Evolutionary conservation across 768 basidiomycete species (phyloP).

Genomic region (Kondoa malvinella): DNA sequence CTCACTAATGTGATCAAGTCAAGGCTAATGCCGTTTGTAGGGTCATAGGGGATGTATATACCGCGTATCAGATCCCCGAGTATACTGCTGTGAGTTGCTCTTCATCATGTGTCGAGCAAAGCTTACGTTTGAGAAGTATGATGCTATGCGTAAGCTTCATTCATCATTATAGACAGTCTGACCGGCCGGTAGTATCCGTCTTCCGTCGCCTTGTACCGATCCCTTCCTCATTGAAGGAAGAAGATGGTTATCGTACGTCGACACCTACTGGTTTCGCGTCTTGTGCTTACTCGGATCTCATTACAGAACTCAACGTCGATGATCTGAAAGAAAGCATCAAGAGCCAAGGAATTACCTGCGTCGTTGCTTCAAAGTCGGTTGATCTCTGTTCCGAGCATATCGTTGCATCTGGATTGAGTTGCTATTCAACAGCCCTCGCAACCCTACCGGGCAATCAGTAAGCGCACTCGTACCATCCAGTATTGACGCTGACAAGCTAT

Average conservation of each 20-base stretch:
- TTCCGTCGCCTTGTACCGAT: conserved; percentile 23
- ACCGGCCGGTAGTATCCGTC: conserved; percentile 9
- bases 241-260: conserved; percentile 49
- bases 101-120: not conserved
- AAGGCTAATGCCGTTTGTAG: too few relatives aligned
- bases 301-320: conserved; percentile 52
- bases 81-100: conserved; percentile 51
- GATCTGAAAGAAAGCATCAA: conserved; percentile 39
- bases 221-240: conserved; percentile 21
- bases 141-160: too few relatives aligned
- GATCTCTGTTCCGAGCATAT: too few relatives aligned
- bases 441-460: conserved; percentile 82
- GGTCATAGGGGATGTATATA: conserved; percentile 45
- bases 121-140: not conserved
- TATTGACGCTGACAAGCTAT: not conserved
- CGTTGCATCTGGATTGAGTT: too few relatives aligned
- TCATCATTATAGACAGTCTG: too few relatives aligned
- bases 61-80: conserved; percentile 82
- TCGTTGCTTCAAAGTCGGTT: not conserved
- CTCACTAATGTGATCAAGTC: too few relatives aligned
- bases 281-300: too few relatives aligned
- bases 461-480: conserved; percentile 26
- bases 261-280: too few relatives aligned
- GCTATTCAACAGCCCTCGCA: conserved; percentile 94
- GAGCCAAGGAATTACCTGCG: conserved; percentile 13